phyloP scores from a whole-genome alignment of 805 yeast species.

The Teunomyces funiuensis region DNA sequence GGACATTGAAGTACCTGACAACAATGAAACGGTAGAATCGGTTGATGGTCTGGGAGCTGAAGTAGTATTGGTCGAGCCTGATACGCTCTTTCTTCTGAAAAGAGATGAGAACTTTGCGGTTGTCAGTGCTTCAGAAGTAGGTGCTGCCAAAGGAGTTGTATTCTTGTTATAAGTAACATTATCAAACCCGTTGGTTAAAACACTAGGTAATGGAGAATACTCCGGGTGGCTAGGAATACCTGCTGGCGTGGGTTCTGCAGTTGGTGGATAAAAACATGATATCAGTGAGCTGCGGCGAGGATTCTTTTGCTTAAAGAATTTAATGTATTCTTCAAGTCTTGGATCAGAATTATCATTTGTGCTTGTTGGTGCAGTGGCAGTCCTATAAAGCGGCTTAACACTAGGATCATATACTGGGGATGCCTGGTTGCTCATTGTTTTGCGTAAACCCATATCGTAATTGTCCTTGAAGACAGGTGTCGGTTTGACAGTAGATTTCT shows the following conservation, averaged over 20 bases:
- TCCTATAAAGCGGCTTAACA: constrained; percentile 8
- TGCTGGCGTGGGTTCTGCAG: constrained; percentile 2
- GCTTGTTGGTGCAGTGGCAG: constrained; percentile 13
- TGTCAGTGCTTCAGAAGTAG: constrained; percentile 1
- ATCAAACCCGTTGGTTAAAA: constrained; percentile 18
- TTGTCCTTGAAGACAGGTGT: constrained; percentile 17
- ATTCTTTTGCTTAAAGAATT: constrained; percentile 29
- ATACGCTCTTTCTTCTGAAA: constrained; percentile 3
- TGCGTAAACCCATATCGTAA: constrained; percentile 14
- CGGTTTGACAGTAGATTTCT: constrained; percentile 5
- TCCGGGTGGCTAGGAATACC: constrained; percentile 10
- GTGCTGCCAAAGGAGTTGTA: background rate
- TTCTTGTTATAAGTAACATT: constrained; percentile 9
- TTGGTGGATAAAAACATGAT: background rate
- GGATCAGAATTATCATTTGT: constrained; percentile 23
- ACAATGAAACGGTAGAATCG: constrained; percentile 1
- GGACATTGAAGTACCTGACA: background rate
- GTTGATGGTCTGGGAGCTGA: constrained; percentile 4
- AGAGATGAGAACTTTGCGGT: background rate
- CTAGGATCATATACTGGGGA: background rate
- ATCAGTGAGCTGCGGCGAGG: constrained; percentile 11
- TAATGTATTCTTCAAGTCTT: constrained; percentile 35
- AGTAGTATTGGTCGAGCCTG: constrained; percentile 4
- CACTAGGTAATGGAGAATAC: constrained; percentile 17
- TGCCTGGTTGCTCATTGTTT: constrained; percentile 1